Base-by-base conservation (phyloP, 768 basidiomycete species). In the Tulasnella calospora region DNA sequence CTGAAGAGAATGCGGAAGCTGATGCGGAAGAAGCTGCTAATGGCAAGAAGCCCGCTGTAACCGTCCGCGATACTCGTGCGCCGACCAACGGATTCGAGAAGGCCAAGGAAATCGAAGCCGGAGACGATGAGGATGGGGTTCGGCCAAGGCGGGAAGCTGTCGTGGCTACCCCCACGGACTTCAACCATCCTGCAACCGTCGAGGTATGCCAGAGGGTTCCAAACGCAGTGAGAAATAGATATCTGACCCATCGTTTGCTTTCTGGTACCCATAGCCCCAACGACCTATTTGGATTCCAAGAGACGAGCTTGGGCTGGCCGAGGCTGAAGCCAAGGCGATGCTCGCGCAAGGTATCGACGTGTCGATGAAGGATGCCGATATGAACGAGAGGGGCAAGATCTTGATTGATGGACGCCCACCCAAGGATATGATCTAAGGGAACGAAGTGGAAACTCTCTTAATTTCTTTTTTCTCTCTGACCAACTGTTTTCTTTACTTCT, bases 211-310 rank as follows among this genome's bases (percentile, higher is more conserved):
- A 10, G 23, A 19, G 17, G 17, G 13, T 44, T 3, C 33, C 72
- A 10, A 69, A 44, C 47, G n/a, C 1, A 61, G 23, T 23, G 23
- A n/a, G 23, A 61, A 30, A 61, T 12, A 9, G 15, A 33, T 46
- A 4, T 21, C 35, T 55, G 23, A 76, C 55, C 9, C 30, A 19
- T 33, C 21, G 47, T 57, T 27, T 27, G 44, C 27, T 33, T 40
- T 73, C 15, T 15, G 12, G 40, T 35, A 7, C 38, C 7, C 35
- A 70, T 84, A 89, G 73, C 90, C 92, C 71, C 94, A 95, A 84
- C 87, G 91, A 80, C 87, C 90, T 6, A 86, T 98, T 41, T 99
- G 97, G 97, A 84, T 98, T 76, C 94, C 97, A 30, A 84, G 85
- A 51, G 97, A 99, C 83, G 81, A 84, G 33, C 85, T 89, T n/a